Evolutionary conservation across 1,284 basidiomycete genomes (phyloP), one percentile per base, ranked within the genome.

Genomic region (Puccinia horiana): DNA sequence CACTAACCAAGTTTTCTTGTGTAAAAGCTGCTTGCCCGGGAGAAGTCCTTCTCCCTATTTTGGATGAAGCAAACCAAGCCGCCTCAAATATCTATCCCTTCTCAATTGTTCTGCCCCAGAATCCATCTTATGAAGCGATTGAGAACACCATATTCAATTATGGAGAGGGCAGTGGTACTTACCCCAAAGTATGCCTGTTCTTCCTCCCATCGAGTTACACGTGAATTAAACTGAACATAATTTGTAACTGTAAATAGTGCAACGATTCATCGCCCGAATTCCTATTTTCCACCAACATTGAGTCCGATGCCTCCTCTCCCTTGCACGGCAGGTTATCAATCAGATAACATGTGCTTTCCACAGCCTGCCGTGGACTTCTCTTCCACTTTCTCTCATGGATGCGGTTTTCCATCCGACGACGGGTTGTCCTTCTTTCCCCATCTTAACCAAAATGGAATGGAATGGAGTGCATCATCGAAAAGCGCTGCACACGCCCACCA

Each of bases 231-330:
- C 44, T 72, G 4, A 72, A 32, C 12, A 44, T 12, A 72, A n/a
- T 56, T 74, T 74, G 29, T 2, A 54, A 56, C 9, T 14, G 14
- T 37, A 74, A 56, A 74, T 35, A 74, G 72, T n/a, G n/a, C 29
- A 12, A 18, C 29, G 72, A 74, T 8, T 3, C 52, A 37, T 74
- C 44, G 6, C 44, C 44, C 47, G n/a, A 73, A 6, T 73, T 73
- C 32, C 49, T 23, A 5, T 74, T 74, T 52, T 54, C 70, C 18
- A 18, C 29, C 29, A 56, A 29, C 49, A 35, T 35, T 56, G 47
- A 44, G 44, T 56, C 37, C 72, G 72, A 74, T 49, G 37, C 72
- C 23, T 74, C 72, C 72, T n/a, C 72, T 29, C 35, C 72, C 72
- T 35, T 74, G 72, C 35, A 74, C 72, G 40, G 67, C 67, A 12